Percentiles rank a stretch among this genome's conserved stretches.
Evolutionary conservation across 202 grass and related monocot genomes (phyloP).

Genomic region (Setaria italica): DNA sequence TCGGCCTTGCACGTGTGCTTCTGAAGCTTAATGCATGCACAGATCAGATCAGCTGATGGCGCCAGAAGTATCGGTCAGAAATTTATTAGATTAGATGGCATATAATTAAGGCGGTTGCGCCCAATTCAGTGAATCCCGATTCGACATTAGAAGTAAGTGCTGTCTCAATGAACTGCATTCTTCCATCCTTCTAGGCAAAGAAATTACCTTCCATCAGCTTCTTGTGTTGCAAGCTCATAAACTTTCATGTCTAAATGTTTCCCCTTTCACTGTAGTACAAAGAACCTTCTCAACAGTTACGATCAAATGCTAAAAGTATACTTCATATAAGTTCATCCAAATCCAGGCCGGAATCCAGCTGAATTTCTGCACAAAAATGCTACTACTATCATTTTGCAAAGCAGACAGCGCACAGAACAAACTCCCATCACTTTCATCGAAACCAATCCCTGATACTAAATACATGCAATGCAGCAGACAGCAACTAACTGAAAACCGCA

Average conservation of each 20-base stretch:
- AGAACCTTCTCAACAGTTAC: background rate
- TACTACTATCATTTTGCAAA: background rate
- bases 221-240: constrained; percentile 4
- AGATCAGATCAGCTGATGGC: constrained; percentile 37
- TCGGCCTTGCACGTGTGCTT: constrained; percentile 42
- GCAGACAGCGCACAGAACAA: background rate
- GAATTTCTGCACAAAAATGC: background rate
- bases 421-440: background rate
- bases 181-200: background rate
- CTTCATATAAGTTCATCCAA: background rate
- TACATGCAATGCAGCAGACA: background rate
- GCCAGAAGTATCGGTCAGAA: constrained; percentile 31
- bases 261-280: background rate
- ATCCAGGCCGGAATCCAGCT: background rate
- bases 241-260: background rate
- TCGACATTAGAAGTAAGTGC: background rate
- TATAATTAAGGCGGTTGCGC: constrained; percentile 11
- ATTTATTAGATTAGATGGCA: constrained; percentile 24
- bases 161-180: constrained; percentile 22
- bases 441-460: background rate
- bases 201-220: background rate
- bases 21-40: background rate
- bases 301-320: background rate
- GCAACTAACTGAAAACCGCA: constrained; percentile 27
- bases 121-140: background rate